These are phyloP conservation scores for Trichoderma cornu-damae DNA, from an alignment of 2,329 filamentous ascomycete species.

Conservation along the genomic window DNA sequence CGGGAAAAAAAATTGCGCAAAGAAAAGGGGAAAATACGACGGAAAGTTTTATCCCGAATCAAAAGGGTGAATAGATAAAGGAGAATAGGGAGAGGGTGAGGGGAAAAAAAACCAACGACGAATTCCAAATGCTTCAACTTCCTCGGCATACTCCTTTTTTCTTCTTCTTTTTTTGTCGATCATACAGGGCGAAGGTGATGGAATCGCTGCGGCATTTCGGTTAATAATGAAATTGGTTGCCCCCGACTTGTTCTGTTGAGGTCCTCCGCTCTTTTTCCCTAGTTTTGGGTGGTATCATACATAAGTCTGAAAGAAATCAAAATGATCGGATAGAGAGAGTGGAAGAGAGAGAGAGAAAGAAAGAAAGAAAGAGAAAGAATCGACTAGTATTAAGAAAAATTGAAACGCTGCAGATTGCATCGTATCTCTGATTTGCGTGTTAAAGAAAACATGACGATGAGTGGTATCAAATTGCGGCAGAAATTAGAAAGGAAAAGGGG, in stretches of 20 bases:
- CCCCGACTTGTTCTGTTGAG: neutral
- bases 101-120: constrained; percentile 12
- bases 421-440: constrained; percentile 11
- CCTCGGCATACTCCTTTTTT: neutral
- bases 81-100: constrained; percentile 13
- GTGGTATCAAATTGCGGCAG: constrained; percentile 21
- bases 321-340: constrained; percentile 14
- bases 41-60: constrained; percentile 5
- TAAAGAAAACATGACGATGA: constrained; percentile 15
- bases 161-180: no score
- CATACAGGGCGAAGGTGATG: neutral
- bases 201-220: neutral
- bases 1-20: constrained; percentile 9
- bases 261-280: constrained; percentile 17
- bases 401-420: constrained; percentile 18
- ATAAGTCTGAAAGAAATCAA: constrained; percentile 17
- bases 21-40: constrained; percentile 2
- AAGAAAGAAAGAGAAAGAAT: neutral
- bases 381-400: constrained; percentile 18
- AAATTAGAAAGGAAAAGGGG: neutral
- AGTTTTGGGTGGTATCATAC: constrained; percentile 29
- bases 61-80: constrained; percentile 14
- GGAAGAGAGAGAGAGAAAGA: neutral
- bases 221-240: neutral
- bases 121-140: neutral